Conservation (phyloP, 2,329 filamentous ascomycete species). For the Aspergillus sp. region DNA sequence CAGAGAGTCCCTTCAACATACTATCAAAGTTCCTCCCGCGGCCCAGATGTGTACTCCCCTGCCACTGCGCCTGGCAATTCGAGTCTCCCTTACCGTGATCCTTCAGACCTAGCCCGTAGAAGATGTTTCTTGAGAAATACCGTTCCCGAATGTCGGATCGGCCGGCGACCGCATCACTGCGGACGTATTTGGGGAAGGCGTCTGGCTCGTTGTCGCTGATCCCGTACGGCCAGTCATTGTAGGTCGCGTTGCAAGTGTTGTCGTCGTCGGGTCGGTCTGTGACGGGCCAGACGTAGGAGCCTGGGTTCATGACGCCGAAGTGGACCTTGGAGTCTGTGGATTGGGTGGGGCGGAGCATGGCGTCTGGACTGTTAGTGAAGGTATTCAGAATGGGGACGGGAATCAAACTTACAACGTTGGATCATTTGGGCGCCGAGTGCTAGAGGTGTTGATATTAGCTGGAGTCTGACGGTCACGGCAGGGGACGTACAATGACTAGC, state of each 20-base stretch:
- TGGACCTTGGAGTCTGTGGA: background rate
- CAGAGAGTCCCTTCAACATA: background rate
- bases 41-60: background rate
- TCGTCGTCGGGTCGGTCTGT: background rate
- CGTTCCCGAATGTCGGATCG: background rate
- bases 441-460: background rate
- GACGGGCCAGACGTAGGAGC: background rate
- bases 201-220: background rate
- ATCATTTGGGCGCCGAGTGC: background rate
- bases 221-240: background rate
- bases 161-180: background rate
- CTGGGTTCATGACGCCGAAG: constrained; percentile 1
- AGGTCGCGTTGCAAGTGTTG: background rate
- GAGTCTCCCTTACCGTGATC: background rate
- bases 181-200: background rate
- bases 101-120: background rate
- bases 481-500: background rate
- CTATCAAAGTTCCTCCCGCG: background rate
- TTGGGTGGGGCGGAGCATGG: background rate
- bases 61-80: background rate
- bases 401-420: background rate
- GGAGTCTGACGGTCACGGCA: rapidly evolving
- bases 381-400: background rate
- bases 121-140: background rate
- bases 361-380: background rate